Conservation (phyloP, 2,329 filamentous ascomycete species). For the Orbilia quercus region DNA sequence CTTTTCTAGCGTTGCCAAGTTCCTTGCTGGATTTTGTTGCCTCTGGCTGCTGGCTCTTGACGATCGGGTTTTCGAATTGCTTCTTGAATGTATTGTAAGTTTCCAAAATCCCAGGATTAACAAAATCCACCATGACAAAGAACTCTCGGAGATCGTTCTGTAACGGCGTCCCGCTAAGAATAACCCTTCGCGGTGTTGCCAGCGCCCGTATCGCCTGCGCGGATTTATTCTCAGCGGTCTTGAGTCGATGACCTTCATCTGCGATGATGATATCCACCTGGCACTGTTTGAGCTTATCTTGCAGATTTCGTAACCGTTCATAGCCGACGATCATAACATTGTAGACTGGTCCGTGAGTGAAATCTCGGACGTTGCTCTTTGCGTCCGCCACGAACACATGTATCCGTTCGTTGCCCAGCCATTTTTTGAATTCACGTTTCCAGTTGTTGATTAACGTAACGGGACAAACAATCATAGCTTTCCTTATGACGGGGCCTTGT, state of each 20-base stretch:
- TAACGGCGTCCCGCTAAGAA: constrained; percentile 75
- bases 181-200: constrained; percentile 71
- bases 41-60: constrained; percentile 73
- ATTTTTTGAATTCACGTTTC: constrained; percentile 78
- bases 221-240: constrained; percentile 76
- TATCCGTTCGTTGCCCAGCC: constrained; percentile 76
- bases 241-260: constrained; percentile 75
- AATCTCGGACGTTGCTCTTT: constrained; percentile 73
- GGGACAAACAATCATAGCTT: constrained; percentile 78
- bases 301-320: constrained; percentile 70
- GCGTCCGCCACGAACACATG: constrained; percentile 75
- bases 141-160: constrained; percentile 77
- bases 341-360: constrained; percentile 75
- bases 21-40: constrained; percentile 72
- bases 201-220: constrained; percentile 74
- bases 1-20: constrained; percentile 72
- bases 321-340: constrained; percentile 80
- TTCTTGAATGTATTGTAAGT: constrained; percentile 73
- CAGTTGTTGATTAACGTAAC: constrained; percentile 79
- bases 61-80: constrained; percentile 74
- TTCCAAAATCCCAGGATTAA: constrained; percentile 74
- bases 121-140: constrained; percentile 75
- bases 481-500: constrained; percentile 72
- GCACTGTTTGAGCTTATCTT: constrained; percentile 73
- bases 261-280: constrained; percentile 77